These are phyloP conservation scores for Leishmania tropica DNA, from an alignment of 208 protist genomes.

Conservation along the genomic window DNA sequence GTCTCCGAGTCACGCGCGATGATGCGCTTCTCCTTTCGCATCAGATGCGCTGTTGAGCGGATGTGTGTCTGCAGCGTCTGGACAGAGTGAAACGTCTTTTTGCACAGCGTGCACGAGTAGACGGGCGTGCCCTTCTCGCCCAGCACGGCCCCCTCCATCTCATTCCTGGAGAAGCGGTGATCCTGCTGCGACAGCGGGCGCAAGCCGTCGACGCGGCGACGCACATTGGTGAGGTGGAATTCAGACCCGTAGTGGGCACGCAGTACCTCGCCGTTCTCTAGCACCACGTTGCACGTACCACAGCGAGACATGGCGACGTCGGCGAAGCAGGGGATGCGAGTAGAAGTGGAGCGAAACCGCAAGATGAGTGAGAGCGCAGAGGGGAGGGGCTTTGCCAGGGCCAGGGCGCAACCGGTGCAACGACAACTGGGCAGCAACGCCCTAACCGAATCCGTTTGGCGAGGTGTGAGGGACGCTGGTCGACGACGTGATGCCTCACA, in stretches of 20 bases:
- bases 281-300: slow-evolving; percentile 71
- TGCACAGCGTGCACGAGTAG: slow-evolving; percentile 91
- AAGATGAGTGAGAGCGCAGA: not conserved
- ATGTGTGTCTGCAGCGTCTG: slow-evolving; percentile 92
- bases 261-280: slow-evolving; percentile 53
- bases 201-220: slow-evolving; percentile 80
- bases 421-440: not conserved
- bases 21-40: slow-evolving; percentile 92
- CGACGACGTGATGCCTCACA: not conserved
- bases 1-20: slow-evolving; percentile 82
- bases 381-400: not conserved
- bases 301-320: slow-evolving; percentile 56
- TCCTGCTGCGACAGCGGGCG: slow-evolving; percentile 70
- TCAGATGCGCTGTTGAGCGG: slow-evolving; percentile 89
- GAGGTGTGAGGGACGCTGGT: not conserved
- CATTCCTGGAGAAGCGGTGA: slow-evolving; percentile 34
- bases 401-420: not conserved
- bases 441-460: not conserved
- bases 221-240: slow-evolving; percentile 83
- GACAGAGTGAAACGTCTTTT: slow-evolving; percentile 88
- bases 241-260: slow-evolving; percentile 83
- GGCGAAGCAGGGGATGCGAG: not conserved
- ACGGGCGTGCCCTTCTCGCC: slow-evolving; percentile 51
- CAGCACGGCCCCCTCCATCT: slow-evolving; percentile 25
- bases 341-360: not conserved